phyloP scores from a whole-genome alignment of 2,329 filamentous ascomycete genomes.

The Capronia americana region DNA sequence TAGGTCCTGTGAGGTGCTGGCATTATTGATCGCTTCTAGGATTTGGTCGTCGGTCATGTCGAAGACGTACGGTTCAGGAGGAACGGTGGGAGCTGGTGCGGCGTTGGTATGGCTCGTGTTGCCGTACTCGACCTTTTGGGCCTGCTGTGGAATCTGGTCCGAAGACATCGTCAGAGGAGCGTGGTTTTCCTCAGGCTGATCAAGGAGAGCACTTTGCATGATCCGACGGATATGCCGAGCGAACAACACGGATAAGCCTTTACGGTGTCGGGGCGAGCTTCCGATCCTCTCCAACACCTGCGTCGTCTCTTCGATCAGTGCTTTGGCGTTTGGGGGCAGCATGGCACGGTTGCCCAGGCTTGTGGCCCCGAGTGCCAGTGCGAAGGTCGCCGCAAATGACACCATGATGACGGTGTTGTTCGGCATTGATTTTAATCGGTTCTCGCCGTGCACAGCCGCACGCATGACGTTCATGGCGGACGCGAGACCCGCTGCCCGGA shows the following conservation, averaged over 20 bases:
- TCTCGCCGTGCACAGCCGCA: conserved; percentile 74
- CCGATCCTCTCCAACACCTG: conserved; percentile 73
- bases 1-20: conserved; percentile 53
- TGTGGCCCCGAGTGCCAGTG: conserved; percentile 65
- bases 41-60: conserved; percentile 74
- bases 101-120: conserved; percentile 9
- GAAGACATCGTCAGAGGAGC: not conserved
- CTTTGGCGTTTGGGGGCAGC: conserved; percentile 67
- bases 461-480: conserved; percentile 77
- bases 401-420: conserved; percentile 83
- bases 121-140: conserved; percentile 13
- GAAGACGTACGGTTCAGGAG: conserved; percentile 34
- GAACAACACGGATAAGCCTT: conserved; percentile 68
- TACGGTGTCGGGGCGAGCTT: conserved; percentile 68
- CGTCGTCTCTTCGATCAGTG: conserved; percentile 71
- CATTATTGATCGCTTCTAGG: conserved; percentile 68
- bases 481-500: conserved; percentile 72
- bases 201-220: conserved; percentile 35
- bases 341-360: conserved; percentile 63
- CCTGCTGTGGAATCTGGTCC: conserved; percentile 15
- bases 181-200: conserved; percentile 23
- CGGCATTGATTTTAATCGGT: conserved; percentile 74
- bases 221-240: conserved; percentile 59
- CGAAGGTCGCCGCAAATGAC: conserved; percentile 74
- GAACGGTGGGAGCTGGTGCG: conserved; percentile 10